Evolutionary conservation across 1,284 basidiomycete species (phyloP).

Genomic region (Trametes versicolor): DNA sequence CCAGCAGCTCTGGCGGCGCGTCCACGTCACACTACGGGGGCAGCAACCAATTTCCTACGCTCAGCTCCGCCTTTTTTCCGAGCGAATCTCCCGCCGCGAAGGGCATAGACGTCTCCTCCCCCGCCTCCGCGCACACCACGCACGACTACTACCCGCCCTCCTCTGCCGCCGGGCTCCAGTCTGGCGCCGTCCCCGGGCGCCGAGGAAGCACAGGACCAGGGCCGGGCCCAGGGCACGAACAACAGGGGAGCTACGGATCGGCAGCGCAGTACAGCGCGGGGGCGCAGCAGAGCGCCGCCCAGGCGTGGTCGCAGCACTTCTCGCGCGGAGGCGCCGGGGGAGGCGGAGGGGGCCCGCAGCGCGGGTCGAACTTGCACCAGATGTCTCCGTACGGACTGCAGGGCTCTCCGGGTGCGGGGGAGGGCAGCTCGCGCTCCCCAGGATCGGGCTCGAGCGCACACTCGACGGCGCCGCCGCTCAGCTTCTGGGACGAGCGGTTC

Average conservation of each 20-base stretch:
- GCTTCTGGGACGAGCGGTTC: constrained; percentile 30
- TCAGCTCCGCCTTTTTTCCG: constrained; percentile 56
- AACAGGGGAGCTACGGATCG: constrained; percentile 7
- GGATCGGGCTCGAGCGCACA: constrained; percentile 28
- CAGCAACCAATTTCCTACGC: constrained; percentile 44
- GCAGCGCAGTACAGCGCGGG: constrained; percentile 19
- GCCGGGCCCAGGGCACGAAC: neutral
- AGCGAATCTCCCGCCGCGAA: constrained; percentile 40
- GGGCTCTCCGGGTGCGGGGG: constrained; percentile 20
- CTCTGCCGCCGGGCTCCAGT: constrained; percentile 16
- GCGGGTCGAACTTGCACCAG: constrained; percentile 11
- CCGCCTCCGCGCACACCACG: constrained; percentile 35
- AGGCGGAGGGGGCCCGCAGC: constrained; percentile 9
- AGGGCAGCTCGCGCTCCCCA: constrained; percentile 22
- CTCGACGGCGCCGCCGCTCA: constrained; percentile 25
- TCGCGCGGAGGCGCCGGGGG: constrained; percentile 13
- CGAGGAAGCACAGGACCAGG: constrained; percentile 21
- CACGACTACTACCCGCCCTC: constrained; percentile 37
- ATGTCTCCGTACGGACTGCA: constrained; percentile 30
- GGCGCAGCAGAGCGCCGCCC: constrained; percentile 15
- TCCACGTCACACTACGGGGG: constrained; percentile 8
- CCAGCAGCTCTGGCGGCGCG: constrained; percentile 37
- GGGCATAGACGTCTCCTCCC: constrained; percentile 38
- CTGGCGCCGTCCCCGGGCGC: constrained; percentile 16
- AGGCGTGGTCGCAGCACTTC: constrained; percentile 27